Base-by-base conservation (phyloP, 2,329 filamentous ascomycete species). In the Tympanopsis confertula region DNA sequence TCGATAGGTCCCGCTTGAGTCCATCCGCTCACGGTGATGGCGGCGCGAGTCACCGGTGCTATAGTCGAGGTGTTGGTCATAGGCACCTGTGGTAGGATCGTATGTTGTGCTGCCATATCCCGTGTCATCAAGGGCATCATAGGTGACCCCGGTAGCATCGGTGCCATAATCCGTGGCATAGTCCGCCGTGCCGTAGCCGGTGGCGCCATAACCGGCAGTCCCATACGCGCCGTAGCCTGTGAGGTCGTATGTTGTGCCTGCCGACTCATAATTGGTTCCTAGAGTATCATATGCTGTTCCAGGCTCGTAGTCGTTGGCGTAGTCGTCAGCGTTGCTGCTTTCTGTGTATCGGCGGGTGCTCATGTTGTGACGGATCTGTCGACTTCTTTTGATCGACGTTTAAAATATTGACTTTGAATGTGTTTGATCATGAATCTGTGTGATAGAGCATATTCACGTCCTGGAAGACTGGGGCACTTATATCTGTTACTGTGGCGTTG, bases 61-160 rank as follows among this genome's bases (percentile, higher is more conserved):
- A 38, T 55, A 56, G 40, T 56, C 53, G 28, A 56, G 46, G 35
- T 56, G 53, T 35, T 56, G 53, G 37, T 56, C 53, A 19, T 56
- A 56, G 14, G 53, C 48, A 15, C 49, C 50, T 13, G 40, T 49
- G 39, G 33, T 45, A 22, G 48, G 50, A 26, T 46, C 52, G 13
- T 41, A 47, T n/a, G 47, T 51, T 28, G 51, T 53, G 28, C 41
- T 45, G 32, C 41, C 46, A 36, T 33, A 33, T 10, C 30, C 30
- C 7, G 10, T 33, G 15, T 33, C 30, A 15, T 33, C 10, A 15
- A 15, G 10, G 30, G 7, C 17, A 18, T 33, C 30, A 15, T 33
- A 33, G 30, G 30, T 33, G 30, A 7, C 17, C 10, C 15, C 30
- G 30, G 30, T 33, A 7, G 12, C 30, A 7, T 13, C 15, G 30